phyloP scores from a whole-genome alignment of 148 eudicot species.

The Vaccinium darrowii region DNA sequence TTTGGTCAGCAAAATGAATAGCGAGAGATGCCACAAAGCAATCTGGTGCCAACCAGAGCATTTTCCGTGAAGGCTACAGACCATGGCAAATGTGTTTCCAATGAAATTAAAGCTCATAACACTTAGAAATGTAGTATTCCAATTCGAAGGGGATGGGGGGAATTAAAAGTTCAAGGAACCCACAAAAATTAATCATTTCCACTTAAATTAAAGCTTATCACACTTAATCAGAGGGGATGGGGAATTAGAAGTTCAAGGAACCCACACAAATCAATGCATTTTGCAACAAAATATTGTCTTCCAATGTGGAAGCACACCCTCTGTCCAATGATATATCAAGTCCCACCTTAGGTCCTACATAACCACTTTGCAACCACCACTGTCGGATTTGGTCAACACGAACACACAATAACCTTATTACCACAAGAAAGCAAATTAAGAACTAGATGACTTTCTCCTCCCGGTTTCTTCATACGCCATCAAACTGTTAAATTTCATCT shows the following conservation, averaged over 20 bases:
- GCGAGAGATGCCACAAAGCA: not conserved
- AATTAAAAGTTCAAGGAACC: not conserved
- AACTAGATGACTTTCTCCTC: not conserved
- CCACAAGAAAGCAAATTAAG: not conserved
- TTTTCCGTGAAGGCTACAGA: not conserved
- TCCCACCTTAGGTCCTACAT: not conserved
- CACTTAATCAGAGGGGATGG: too few relatives aligned
- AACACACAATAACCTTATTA: not conserved
- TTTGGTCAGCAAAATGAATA: conserved; percentile 10
- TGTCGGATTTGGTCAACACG: not conserved
- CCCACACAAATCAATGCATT: not conserved
- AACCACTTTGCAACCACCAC: not conserved
- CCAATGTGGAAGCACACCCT: not conserved
- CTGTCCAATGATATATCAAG: not conserved
- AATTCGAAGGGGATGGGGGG: not conserved
- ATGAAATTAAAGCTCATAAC: not conserved
- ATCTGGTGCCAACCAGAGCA: not conserved
- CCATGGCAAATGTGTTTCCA: not conserved
- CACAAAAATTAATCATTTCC: not conserved
- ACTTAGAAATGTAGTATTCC: not conserved
- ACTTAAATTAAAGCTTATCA: not conserved
- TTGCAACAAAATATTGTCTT: not conserved
- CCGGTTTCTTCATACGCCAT: not conserved
- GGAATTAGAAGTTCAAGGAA: not conserved
- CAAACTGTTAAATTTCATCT: not conserved